Base-by-base conservation (phyloP, 2,329 filamentous ascomycete genomes). In the Botryosphaeria dothidea region DNA sequence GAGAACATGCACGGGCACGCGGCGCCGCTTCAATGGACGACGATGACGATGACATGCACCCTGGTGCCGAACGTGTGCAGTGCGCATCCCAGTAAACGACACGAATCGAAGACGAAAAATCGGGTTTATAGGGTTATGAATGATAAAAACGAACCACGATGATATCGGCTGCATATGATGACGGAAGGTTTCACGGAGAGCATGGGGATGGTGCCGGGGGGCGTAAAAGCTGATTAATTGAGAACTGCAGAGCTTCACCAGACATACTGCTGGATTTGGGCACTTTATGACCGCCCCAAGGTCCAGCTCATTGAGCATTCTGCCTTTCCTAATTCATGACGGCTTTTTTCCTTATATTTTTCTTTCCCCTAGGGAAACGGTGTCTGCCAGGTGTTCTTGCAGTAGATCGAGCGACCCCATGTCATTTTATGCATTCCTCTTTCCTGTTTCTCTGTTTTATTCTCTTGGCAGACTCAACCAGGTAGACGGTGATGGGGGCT, bases 21-120 rank as follows among this genome's bases (percentile, higher is more conserved):
- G 89, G 88, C 66, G 82, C 83, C 23, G 83, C 81, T 51, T 75
- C 61, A 71, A 80, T 81, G 73, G 88, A 93, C 51, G 90, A 92
- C 52, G 90, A 89, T 21, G 89, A 91, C 68, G 80, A 82, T 57
- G 80, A 83, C 62, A 82, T 82, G 79, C 84, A 87, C 68, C 78
- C 76, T 15, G 90, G 90, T 67, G 90, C 83, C 56, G 91, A 93
- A 83, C 88, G 92, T 68, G 91, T 95, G 66, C 92, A 95, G 83
- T 95, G 92, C 79, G 91, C 92, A 65, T 92, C 91, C 36, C 92
- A 95, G 86, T 95, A 93, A 87, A 31, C 25, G n/a, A 57, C 34
- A 52, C 38, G 56, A 60, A 23, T 46, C 56, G 8, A 48, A 36
- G 38, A 60, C 7, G 41, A 46, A 51, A 52, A 48, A 23, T 34